These are phyloP conservation scores for Aspergillus sp. DNA, from an alignment of 2,329 filamentous ascomycete genomes.

Conservation along the genomic window DNA sequence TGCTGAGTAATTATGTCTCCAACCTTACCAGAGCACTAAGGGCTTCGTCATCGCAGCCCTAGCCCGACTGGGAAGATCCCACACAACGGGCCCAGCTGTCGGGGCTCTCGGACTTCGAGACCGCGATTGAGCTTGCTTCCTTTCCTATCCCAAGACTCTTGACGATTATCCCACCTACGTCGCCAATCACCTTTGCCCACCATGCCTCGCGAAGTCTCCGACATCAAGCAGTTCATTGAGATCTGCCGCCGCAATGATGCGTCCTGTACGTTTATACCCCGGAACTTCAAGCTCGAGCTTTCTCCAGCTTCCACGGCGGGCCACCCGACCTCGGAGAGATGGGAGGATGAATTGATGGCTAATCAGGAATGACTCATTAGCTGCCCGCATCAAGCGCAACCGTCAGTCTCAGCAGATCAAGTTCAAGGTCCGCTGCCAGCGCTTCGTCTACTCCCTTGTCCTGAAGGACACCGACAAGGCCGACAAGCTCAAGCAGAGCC, in stretches of 20 bases:
- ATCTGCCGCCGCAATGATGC: conserved; percentile 99
- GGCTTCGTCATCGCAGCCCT: conserved; percentile 14
- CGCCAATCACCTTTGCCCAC: conserved; percentile 56
- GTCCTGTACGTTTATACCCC: conserved; percentile 72
- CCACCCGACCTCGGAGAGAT: neutral
- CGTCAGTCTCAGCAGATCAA: conserved; percentile 89
- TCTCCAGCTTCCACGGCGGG: neutral
- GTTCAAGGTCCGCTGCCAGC: conserved; percentile 99
- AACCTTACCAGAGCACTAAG: conserved; percentile 1
- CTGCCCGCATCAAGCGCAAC: conserved; percentile 95
- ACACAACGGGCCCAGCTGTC: conserved; percentile 17
- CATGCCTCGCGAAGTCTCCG: conserved; percentile 97
- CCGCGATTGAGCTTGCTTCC: conserved; percentile 16
- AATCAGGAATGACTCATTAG: conserved; percentile 44
- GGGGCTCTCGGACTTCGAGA: conserved; percentile 20
- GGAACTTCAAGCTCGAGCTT: neutral
- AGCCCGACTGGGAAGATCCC: conserved; percentile 14
- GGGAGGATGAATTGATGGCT: neutral
- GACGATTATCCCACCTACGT: conserved; percentile 14
- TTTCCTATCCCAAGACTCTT: conserved; percentile 11
- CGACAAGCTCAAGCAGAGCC: conserved; percentile 99
- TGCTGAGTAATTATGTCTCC: neutral
- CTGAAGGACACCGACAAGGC: conserved; percentile 99
- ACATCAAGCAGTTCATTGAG: conserved; percentile 99
- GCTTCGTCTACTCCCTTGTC: conserved; percentile 95